Percentiles rank a stretch among this genome's conserved stretches.
Evolutionary conservation across 2,329 filamentous ascomycete species (phyloP).

Genomic region (Diplodia sapinea): DNA sequence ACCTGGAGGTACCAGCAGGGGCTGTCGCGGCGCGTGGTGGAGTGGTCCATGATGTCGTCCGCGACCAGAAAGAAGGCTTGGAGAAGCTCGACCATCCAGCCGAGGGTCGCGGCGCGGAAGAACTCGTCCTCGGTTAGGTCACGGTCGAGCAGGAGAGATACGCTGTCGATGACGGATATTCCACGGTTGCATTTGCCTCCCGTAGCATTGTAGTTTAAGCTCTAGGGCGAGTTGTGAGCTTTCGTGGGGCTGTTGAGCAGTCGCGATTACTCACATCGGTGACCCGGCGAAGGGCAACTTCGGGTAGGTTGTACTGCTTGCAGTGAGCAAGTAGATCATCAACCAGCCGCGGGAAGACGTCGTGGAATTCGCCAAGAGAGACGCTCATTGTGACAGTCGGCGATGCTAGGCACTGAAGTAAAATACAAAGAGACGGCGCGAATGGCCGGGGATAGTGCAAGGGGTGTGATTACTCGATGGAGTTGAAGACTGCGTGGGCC

Average conservation of each 20-base stretch:
- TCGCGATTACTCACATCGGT: too few species aligned
- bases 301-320: constrained; percentile 80
- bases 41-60: constrained; percentile 98
- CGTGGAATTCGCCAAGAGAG: constrained; percentile 85
- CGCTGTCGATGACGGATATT: constrained; percentile 95
- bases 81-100: constrained; percentile 97
- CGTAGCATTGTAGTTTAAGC: constrained; percentile 81
- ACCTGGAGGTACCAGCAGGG: constrained; percentile 98
- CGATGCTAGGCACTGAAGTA: too few species aligned
- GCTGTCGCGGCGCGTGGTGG: constrained; percentile 89
- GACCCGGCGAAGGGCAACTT: constrained; percentile 78
- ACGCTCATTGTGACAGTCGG: constrained; percentile 64
- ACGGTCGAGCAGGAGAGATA: constrained; percentile 75
- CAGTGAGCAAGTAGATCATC: constrained; percentile 81
- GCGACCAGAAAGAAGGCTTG: constrained; percentile 99
- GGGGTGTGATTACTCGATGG: too few species aligned
- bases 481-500: too few species aligned
- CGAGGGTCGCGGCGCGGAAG: constrained; percentile 88
- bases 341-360: constrained; percentile 84
- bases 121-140: constrained; percentile 81
- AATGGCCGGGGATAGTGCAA: too few species aligned
- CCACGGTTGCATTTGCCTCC: constrained; percentile 99
- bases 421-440: too few species aligned
- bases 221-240: too few species aligned
- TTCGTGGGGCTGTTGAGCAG: too few species aligned